phyloP scores from a whole-genome alignment of 768 basidiomycete genomes.

The Pilatotrama ljubarskyi region DNA sequence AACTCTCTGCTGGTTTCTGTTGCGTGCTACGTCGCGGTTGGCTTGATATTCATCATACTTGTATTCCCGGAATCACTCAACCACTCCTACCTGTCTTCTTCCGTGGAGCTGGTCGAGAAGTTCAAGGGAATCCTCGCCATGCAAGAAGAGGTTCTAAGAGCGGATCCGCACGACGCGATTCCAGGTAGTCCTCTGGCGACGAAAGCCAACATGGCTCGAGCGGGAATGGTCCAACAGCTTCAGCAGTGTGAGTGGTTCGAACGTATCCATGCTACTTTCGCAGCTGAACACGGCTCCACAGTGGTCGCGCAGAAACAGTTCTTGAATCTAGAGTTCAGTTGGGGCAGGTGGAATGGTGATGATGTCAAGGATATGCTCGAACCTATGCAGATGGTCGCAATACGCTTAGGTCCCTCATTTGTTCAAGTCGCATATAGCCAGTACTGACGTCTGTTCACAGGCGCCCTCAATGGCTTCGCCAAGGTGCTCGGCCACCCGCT shows the following conservation, averaged over 20 bases:
- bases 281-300: constrained; percentile 14
- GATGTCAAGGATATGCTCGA: constrained; percentile 40
- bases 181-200: constrained; percentile 23
- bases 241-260: constrained; percentile 30
- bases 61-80: constrained; percentile 56
- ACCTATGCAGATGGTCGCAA: constrained; percentile 37
- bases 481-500: constrained; percentile 28
- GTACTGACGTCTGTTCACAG: constrained; percentile 26
- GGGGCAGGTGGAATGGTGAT: constrained; percentile 47
- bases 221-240: constrained; percentile 27
- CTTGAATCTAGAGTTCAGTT: constrained; percentile 45
- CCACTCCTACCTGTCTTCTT: constrained; percentile 37
- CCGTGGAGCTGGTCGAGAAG: constrained; percentile 33
- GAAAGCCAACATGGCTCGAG: constrained; percentile 25
- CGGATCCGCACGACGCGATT: constrained; percentile 23
- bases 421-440: neutral
- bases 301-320: constrained; percentile 37
- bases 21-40: constrained; percentile 49
- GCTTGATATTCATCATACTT: constrained; percentile 42
- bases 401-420: constrained; percentile 35
- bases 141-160: constrained; percentile 35
- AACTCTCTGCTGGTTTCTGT: constrained; percentile 46
- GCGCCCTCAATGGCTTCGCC: constrained; percentile 36
- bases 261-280: neutral
- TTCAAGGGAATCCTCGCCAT: constrained; percentile 32